Conservation (phyloP, 176 grass and related monocot genomes). For the Puccinellia tenuiflora region DNA sequence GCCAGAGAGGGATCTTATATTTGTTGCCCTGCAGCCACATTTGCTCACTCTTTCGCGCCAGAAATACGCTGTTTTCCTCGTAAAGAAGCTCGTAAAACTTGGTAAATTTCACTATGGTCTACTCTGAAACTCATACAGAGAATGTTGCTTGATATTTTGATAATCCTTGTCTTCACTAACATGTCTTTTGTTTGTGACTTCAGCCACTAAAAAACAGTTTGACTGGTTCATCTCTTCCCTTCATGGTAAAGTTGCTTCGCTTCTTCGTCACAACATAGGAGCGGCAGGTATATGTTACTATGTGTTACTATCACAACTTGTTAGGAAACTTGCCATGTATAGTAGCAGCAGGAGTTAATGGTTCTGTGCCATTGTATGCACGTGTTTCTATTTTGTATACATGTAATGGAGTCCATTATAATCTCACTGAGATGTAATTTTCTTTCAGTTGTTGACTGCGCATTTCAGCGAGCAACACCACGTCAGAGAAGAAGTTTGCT, state of each 20-base stretch:
- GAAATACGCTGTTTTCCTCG: slow-evolving; percentile 85
- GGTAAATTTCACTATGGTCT: slow-evolving; percentile 35
- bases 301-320: background rate
- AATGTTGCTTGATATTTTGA: slow-evolving; percentile 8
- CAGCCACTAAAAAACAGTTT: slow-evolving; percentile 88
- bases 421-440: slow-evolving; percentile 9
- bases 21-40: slow-evolving; percentile 59
- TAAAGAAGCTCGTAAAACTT: slow-evolving; percentile 82
- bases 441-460: slow-evolving; percentile 76
- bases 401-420: background rate
- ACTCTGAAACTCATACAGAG: background rate
- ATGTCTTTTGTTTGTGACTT: slow-evolving; percentile 23
- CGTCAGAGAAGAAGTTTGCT: slow-evolving; percentile 73
- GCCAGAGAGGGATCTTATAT: slow-evolving; percentile 71
- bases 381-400: slow-evolving; percentile 3
- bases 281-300: slow-evolving; percentile 48
- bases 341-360: background rate
- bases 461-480: slow-evolving; percentile 52
- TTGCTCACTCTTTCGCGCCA: slow-evolving; percentile 63
- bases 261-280: slow-evolving; percentile 73
- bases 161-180: background rate
- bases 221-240: slow-evolving; percentile 79
- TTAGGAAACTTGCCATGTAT: background rate
- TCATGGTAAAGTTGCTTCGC: slow-evolving; percentile 65
- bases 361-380: background rate